phyloP scores from a whole-genome alignment of 2,329 filamentous ascomycete genomes.

The Calonectria pseudoturangicola region DNA sequence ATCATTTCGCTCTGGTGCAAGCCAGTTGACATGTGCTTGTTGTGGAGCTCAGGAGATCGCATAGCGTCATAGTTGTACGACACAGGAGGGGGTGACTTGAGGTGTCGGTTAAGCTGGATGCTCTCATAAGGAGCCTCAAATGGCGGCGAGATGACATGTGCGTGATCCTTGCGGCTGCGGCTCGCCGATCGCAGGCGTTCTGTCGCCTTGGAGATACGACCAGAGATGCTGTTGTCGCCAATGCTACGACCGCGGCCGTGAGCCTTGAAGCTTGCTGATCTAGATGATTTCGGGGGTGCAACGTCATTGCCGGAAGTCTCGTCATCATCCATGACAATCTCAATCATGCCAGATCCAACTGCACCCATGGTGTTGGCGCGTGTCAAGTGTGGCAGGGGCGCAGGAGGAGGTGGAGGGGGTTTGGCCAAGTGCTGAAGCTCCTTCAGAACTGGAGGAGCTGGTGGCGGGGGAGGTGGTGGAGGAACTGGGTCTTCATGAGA shows the following conservation, averaged over 20 bases:
- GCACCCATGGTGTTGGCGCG: slow-evolving; percentile 66
- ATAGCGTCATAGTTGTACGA: slow-evolving; percentile 62
- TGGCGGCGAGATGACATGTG: slow-evolving; percentile 52
- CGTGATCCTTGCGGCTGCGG: slow-evolving; percentile 69
- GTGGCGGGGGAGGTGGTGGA: slow-evolving; percentile 70
- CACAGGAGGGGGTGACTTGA: slow-evolving; percentile 61
- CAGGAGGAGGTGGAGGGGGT: slow-evolving; percentile 77
- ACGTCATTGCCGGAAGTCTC: slow-evolving; percentile 57
- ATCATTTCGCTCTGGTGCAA: slow-evolving; percentile 75
- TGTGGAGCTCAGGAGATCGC: slow-evolving; percentile 59
- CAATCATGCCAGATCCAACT: slow-evolving; percentile 74
- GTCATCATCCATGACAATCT: slow-evolving; percentile 80
- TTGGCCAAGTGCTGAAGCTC: slow-evolving; percentile 78
- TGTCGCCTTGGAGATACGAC: slow-evolving; percentile 74
- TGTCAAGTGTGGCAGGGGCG: slow-evolving; percentile 70
- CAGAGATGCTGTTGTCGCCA: slow-evolving; percentile 70
- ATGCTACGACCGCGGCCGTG: slow-evolving; percentile 76
- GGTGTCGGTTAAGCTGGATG: slow-evolving; percentile 56
- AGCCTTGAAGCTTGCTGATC: slow-evolving; percentile 59
- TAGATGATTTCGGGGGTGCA: slow-evolving; percentile 61
- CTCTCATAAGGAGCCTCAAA: slow-evolving; percentile 65
- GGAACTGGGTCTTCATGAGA: slow-evolving; percentile 71
- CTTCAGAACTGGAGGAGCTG: slow-evolving; percentile 74
- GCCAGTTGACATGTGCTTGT: slow-evolving; percentile 69
- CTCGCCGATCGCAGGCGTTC: slow-evolving; percentile 77